Evolutionary conservation across 345 rosid species (phyloP).

Genomic region (Populus deltoides): DNA sequence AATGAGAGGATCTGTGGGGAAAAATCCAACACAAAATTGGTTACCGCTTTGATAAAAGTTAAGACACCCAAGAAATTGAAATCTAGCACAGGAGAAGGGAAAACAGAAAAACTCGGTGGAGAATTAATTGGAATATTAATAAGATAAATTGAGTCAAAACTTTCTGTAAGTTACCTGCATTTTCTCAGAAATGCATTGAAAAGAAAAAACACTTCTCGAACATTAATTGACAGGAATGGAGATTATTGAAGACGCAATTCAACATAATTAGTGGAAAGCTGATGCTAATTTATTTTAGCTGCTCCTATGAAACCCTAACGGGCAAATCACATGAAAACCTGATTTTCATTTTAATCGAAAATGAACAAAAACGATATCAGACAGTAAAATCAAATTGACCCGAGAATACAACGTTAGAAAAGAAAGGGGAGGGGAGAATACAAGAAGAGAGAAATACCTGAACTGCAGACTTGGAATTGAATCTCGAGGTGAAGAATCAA

Average conservation of each 20-base stretch:
- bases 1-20: background rate
- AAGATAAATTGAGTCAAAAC: background rate
- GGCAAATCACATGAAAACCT: background rate
- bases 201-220: background rate
- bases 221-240: background rate
- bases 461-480: background rate
- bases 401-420: background rate
- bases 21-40: no score
- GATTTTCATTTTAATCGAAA: background rate
- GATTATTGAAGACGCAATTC: background rate
- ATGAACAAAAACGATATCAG: no score
- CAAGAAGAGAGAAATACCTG: background rate
- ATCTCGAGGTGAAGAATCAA: background rate
- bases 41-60: background rate
- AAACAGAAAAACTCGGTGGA: background rate
- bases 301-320: no score
- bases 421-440: fast-evolving
- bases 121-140: background rate
- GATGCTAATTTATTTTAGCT: background rate
- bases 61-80: background rate
- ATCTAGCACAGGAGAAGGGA: background rate
- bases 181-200: background rate
- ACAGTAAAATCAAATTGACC: background rate
- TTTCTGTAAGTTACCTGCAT: background rate
- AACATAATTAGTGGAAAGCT: background rate